Evolutionary conservation across 2,329 filamentous ascomycete genomes (phyloP).

Genomic region (Talaromyces sp.): DNA sequence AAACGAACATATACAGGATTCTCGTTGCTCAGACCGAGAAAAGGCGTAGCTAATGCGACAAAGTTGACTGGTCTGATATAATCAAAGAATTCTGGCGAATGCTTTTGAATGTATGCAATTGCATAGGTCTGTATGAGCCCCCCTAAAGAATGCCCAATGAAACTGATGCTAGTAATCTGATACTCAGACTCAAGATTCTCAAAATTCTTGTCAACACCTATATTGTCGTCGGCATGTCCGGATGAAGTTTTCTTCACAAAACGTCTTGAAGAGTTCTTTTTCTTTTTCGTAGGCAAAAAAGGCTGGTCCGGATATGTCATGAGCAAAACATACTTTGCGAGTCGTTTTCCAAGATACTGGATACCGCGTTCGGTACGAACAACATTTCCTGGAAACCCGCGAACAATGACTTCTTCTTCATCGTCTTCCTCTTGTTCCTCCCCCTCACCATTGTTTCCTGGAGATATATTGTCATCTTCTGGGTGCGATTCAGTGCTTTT

Average conservation of each 20-base stretch:
- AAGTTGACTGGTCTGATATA: slow-evolving; percentile 86
- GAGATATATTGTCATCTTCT: neutral
- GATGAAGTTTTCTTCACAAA: slow-evolving; percentile 27
- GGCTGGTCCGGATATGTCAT: slow-evolving; percentile 94
- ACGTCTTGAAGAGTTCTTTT: slow-evolving; percentile 31
- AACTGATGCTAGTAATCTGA: slow-evolving; percentile 89
- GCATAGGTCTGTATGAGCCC: slow-evolving; percentile 90
- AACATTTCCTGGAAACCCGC: slow-evolving; percentile 85
- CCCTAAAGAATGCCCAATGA: slow-evolving; percentile 86
- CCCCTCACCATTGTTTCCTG: slow-evolving; percentile 4
- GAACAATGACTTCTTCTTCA: slow-evolving; percentile 74
- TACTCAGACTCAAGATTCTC: slow-evolving; percentile 46
- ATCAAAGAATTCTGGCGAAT: slow-evolving; percentile 86
- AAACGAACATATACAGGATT: slow-evolving; percentile 98
- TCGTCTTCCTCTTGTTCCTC: slow-evolving; percentile 40
- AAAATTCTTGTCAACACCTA: neutral
- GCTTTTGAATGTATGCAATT: slow-evolving; percentile 93
- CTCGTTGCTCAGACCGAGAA: slow-evolving; percentile 90
- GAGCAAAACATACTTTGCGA: slow-evolving; percentile 83
- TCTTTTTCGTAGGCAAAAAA: slow-evolving; percentile 62
- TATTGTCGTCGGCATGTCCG: neutral
- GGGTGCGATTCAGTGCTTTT: neutral
- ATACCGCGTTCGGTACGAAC: slow-evolving; percentile 91
- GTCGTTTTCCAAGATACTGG: slow-evolving; percentile 90
- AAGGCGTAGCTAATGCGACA: slow-evolving; percentile 78